These are phyloP conservation scores for Candolleomyces eurysporus DNA, from an alignment of 768 basidiomycete genomes.

Conservation along the genomic window DNA sequence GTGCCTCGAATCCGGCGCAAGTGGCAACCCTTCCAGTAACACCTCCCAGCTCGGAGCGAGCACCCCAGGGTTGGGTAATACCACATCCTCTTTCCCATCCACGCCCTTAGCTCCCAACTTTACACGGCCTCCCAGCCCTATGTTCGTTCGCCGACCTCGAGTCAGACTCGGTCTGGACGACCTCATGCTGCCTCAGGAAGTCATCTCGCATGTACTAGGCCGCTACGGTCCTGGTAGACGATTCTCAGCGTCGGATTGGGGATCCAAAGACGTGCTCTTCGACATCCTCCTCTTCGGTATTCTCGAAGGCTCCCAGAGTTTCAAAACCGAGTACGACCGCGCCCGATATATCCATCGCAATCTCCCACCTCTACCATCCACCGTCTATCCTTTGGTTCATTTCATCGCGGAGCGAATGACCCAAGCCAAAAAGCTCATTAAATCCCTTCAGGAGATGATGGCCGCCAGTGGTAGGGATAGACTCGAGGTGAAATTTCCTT, in stretches of 20 bases:
- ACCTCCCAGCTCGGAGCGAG: too few species aligned
- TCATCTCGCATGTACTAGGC: background rate
- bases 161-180: too few species aligned
- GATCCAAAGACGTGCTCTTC: background rate
- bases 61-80: background rate
- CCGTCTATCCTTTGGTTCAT: background rate
- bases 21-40: too few species aligned
- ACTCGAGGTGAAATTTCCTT: background rate
- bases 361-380: conserved; percentile 1
- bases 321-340: background rate
- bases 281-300: background rate
- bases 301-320: background rate
- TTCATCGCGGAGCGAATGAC: background rate
- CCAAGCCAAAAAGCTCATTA: background rate
- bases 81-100: too few species aligned
- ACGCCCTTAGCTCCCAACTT: too few species aligned
- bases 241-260: background rate
- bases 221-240: background rate
- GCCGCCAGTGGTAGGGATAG: background rate
- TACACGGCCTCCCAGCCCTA: too few species aligned
- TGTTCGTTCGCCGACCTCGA: too few species aligned
- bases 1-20: too few species aligned
- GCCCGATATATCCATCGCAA: background rate
- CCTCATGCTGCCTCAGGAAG: too few species aligned
- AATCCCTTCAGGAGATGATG: too few species aligned